Conservation (phyloP, 73 alveolate genomes). For the Urostyla sp. region DNA sequence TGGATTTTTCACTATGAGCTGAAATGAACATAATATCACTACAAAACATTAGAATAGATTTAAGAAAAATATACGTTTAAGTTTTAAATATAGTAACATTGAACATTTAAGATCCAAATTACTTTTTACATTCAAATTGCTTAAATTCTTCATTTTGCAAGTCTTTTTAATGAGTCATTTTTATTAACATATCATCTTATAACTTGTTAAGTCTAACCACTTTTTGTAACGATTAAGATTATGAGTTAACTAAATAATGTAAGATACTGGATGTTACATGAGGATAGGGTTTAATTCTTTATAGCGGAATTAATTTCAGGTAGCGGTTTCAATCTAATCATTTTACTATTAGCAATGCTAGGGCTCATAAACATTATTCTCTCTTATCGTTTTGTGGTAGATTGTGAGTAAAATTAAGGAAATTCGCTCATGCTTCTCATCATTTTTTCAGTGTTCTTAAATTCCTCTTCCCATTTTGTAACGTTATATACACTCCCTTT, state of each 20-base stretch:
- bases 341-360: too few species aligned
- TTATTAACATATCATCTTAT: conserved; percentile 25
- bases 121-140: neutral
- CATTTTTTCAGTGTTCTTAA: conserved; percentile 5
- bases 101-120: neutral
- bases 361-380: too few species aligned
- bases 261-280: conserved; percentile 1
- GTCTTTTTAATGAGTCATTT: conserved; percentile 2
- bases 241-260: too few species aligned
- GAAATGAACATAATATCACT: conserved; percentile 26
- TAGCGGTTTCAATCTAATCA: too few species aligned
- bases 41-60: neutral
- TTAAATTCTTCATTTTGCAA: neutral
- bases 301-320: conserved; percentile 27
- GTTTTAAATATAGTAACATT: conserved; percentile 21
- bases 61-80: neutral
- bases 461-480: conserved; percentile 33
- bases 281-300: conserved; percentile 8
- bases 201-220: conserved; percentile 4
- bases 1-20: conserved; percentile 20
- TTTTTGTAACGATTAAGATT: too few species aligned
- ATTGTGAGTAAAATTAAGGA: conserved; percentile 21
- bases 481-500: conserved; percentile 42
- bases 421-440: conserved; percentile 25
- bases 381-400: too few species aligned